These are phyloP conservation scores for Dimocarpus longan DNA, from an alignment of 345 rosid species.

Conservation along the genomic window DNA sequence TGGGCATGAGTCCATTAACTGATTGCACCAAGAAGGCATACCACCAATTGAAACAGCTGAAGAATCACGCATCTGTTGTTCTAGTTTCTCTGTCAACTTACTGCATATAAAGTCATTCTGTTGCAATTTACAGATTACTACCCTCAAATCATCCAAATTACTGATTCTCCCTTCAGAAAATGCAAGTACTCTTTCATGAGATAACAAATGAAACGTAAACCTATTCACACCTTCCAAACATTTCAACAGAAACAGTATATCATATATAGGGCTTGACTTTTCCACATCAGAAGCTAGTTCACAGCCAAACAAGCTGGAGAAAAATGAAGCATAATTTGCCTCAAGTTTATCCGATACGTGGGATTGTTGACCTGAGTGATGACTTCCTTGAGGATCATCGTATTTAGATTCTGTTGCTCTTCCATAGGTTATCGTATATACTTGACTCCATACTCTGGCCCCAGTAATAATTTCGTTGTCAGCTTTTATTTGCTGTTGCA, in stretches of 20 bases:
- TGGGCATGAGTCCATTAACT: constrained; percentile 84
- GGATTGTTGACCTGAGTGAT: constrained; percentile 22
- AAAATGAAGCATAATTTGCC: constrained; percentile 38
- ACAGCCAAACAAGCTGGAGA: constrained; percentile 54
- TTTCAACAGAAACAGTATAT: constrained; percentile 72
- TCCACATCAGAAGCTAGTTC: constrained; percentile 53
- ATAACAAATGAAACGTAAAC: constrained; percentile 64
- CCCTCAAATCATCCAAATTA: constrained; percentile 64
- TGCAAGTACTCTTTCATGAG: constrained; percentile 57
- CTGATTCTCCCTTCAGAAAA: constrained; percentile 67
- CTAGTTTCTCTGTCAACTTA: constrained; percentile 91
- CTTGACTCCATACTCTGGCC: constrained; percentile 62
- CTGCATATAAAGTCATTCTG: constrained; percentile 70
- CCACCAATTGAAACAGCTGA: constrained; percentile 70
- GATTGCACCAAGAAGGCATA: constrained; percentile 84
- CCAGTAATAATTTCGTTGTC: constrained; percentile 49
- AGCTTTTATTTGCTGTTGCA: constrained; percentile 63
- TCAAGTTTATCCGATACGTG: constrained; percentile 27
- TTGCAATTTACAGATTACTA: constrained; percentile 48
- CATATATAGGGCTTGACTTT: constrained; percentile 59
- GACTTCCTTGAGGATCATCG: constrained; percentile 29
- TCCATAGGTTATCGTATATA: constrained; percentile 62
- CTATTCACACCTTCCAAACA: constrained; percentile 74
- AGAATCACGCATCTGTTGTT: constrained; percentile 86
- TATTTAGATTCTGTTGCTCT: constrained; percentile 38